A percentile compares a stretch with the other conserved stretches of the same genome.
Conservation (phyloP, 331 rosid genomes). For the Saraca asoca region DNA sequence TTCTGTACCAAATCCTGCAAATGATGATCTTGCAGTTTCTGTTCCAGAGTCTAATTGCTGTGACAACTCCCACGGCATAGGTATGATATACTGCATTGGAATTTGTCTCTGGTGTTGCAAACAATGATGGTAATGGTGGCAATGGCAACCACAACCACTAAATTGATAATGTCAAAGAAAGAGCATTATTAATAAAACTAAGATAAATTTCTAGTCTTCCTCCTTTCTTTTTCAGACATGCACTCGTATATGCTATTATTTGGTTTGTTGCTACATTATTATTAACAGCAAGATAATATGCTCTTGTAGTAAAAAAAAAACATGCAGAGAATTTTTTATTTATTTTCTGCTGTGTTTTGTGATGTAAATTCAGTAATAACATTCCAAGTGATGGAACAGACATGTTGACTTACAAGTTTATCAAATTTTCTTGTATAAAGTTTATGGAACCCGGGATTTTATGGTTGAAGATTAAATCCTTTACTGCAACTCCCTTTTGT, state of each 20-base stretch:
- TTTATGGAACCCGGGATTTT: constrained; percentile 1
- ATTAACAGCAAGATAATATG: constrained; percentile 2
- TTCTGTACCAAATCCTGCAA: constrained; percentile 39
- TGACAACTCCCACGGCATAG: constrained; percentile 49
- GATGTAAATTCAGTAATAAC: constrained; percentile 3
- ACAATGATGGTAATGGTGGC: background rate
- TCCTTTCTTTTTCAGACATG: constrained; percentile 16
- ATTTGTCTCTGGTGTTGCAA: constrained; percentile 8
- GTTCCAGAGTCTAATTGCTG: constrained; percentile 45
- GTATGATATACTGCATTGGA: constrained; percentile 44
- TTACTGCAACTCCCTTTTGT: constrained; percentile 11
- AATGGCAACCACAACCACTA: background rate
- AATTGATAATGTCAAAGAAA: background rate
- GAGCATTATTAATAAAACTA: background rate
- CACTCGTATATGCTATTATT: constrained; percentile 2
- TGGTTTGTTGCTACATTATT: background rate
- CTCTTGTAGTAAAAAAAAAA: too few species aligned
- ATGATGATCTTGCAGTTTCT: constrained; percentile 46
- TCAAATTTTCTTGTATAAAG: constrained; percentile 4
- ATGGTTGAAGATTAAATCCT: background rate
- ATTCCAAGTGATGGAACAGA: background rate
- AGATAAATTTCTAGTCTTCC: constrained; percentile 8
- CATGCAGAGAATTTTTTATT: background rate
- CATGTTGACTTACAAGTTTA: background rate
- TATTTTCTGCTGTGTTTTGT: constrained; percentile 19